Conservation (phyloP, 2,329 filamentous ascomycete genomes). For the Xylaria hypoxylon region DNA sequence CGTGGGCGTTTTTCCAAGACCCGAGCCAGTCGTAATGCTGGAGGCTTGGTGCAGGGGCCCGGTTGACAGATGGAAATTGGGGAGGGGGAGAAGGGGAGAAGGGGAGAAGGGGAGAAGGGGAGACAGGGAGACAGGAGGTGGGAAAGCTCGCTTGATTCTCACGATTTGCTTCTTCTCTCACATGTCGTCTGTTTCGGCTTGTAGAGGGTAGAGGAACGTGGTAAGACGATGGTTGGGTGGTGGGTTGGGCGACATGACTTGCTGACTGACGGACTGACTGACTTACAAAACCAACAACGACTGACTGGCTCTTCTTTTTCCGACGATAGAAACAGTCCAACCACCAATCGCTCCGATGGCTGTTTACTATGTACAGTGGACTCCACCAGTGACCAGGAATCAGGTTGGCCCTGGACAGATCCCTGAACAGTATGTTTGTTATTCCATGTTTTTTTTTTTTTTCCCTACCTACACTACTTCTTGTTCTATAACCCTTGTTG, state of each 20-base stretch:
- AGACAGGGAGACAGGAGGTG: slow-evolving; percentile 21
- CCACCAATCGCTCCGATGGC: slow-evolving; percentile 26
- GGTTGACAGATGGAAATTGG: slow-evolving; percentile 33
- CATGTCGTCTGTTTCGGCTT: slow-evolving; percentile 20
- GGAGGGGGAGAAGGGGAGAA: too few relatives aligned
- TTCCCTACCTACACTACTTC: slow-evolving; percentile 1
- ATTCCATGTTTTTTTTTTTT: slow-evolving; percentile 20
- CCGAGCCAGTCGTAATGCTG: slow-evolving; percentile 41
- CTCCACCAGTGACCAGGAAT: slow-evolving; percentile 33
- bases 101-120: not conserved
- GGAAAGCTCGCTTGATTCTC: slow-evolving; percentile 32
- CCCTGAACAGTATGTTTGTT: slow-evolving; percentile 26
- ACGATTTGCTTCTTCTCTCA: slow-evolving; percentile 22
- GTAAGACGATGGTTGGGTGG: slow-evolving; percentile 35
- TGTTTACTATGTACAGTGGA: slow-evolving; percentile 17
- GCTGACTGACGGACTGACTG: slow-evolving; percentile 19
- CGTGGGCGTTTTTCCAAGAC: slow-evolving; percentile 18
- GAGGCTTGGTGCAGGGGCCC: slow-evolving; percentile 44
- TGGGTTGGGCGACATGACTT: slow-evolving; percentile 25
- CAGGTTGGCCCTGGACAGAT: slow-evolving; percentile 30
- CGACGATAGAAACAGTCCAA: slow-evolving; percentile 19
- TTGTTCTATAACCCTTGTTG: slow-evolving; percentile 26
- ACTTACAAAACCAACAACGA: slow-evolving; percentile 5
- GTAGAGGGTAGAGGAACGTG: slow-evolving; percentile 9
- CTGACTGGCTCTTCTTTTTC: slow-evolving; percentile 16